phyloP scores from a whole-genome alignment of 2,329 filamentous ascomycete genomes.

The Paracorniculantispora psalliotae region DNA sequence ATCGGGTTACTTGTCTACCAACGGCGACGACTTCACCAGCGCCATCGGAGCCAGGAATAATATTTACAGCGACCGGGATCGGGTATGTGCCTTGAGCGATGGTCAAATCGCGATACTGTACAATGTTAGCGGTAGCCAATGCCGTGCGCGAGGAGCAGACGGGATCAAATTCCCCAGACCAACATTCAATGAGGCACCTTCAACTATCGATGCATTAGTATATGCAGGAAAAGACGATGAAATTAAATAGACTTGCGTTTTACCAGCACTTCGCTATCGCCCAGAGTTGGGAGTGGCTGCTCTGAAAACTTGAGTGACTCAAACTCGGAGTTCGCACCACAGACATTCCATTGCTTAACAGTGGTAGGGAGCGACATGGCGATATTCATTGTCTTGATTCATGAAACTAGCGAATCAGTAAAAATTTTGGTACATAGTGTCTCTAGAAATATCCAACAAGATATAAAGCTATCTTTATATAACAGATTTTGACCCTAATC shows the following conservation, averaged over 20 bases:
- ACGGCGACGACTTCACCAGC: conserved; percentile 49
- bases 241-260: conserved; percentile 34
- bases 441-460: background rate
- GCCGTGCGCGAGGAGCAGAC: background rate
- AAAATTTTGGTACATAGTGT: background rate
- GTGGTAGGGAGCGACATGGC: conserved; percentile 25
- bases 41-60: conserved; percentile 50
- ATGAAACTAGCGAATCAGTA: background rate
- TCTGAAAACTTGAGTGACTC: conserved; percentile 54
- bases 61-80: conserved; percentile 36
- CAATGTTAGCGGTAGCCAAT: background rate
- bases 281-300: conserved; percentile 54
- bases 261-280: conserved; percentile 68
- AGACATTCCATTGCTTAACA: conserved; percentile 53
- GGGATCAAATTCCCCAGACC: conserved; percentile 7
- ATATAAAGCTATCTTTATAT: background rate
- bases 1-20: conserved; percentile 43
- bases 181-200: conserved; percentile 47
- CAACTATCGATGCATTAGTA: conserved; percentile 28
- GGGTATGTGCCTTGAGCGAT: conserved; percentile 46
- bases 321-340: conserved; percentile 45
- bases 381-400: background rate
- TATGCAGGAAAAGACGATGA: conserved; percentile 12
- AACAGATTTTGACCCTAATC: background rate
- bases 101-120: conserved; percentile 46